These are phyloP conservation scores for Aspergillus phoenicis DNA, from an alignment of 2,329 filamentous ascomycete species.

Conservation along the genomic window DNA sequence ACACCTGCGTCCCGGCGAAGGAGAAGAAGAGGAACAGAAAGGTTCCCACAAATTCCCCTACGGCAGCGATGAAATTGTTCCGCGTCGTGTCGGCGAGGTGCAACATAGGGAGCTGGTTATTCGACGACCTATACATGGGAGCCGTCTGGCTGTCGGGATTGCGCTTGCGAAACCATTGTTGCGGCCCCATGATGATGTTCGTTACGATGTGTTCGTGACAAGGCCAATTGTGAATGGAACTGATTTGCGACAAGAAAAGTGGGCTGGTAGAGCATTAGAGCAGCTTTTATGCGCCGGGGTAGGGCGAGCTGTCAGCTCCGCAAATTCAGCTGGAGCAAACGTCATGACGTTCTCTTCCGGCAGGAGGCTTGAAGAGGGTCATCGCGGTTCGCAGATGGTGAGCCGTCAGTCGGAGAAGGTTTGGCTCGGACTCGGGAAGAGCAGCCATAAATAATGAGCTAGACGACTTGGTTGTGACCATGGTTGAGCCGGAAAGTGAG, in stretches of 20 bases:
- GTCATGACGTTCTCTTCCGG: not conserved
- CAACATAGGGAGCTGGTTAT: conserved; percentile 37
- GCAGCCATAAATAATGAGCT: not conserved
- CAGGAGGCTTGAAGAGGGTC: not conserved
- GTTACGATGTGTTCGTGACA: not conserved
- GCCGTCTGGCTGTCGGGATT: not conserved
- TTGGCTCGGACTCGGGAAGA: not conserved
- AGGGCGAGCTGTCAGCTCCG: not conserved
- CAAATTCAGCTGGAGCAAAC: not conserved
- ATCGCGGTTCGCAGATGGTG: not conserved
- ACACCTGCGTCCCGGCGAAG: conserved; percentile 51
- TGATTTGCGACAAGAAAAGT: not conserved
- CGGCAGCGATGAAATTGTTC: conserved; percentile 50
- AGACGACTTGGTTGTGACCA: not conserved
- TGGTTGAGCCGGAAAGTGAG: not conserved
- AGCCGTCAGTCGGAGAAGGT: not conserved
- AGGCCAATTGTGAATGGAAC: not conserved
- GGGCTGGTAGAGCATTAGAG: not conserved
- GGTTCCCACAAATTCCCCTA: conserved; percentile 57
- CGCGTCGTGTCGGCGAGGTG: conserved; percentile 38
- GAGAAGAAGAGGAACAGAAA: conserved; percentile 55
- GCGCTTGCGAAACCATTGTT: not conserved
- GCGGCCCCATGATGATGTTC: not conserved
- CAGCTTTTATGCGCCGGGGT: not conserved
- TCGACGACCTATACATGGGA: not conserved